Base-by-base conservation (phyloP, 139 green algal genomes). In the Coelastrella sp. region DNA sequence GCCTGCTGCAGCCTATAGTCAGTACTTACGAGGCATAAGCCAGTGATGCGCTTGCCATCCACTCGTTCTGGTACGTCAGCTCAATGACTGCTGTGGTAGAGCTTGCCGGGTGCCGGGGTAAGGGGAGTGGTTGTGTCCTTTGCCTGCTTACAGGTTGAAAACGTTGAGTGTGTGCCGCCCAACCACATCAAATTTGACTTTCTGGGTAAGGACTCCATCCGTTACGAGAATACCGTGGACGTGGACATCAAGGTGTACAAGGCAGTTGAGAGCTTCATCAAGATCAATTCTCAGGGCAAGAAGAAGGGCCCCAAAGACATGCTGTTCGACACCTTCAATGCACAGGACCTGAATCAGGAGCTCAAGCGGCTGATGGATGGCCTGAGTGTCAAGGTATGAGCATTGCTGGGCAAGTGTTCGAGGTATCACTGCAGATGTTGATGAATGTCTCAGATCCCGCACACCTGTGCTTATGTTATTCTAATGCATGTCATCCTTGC, bases 151-250 rank as follows among this genome's bases (percentile, higher is more conserved):
- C 92, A 98, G 96, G 92, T 95, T 17, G 97, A 98, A 88, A 98
- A 99, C 82, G 93, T 99, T 68, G 95, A 98, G 81, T 91, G 93
- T 63, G 35, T 98, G 17, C 83, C 90, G 6, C 92, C 92, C 14
- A 93, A 95, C 92, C 89, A 94, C 75, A 97, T 99, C 93, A 96
- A 97, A 90, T 99, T 99, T 88, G 98, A 99, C 94, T 99, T 99
- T 94, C 93, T 99, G 92, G 98, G 98, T 93, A 99, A 99, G 94
- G 98, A 99, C 92, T 99, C 96, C 78, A 99, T 99, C 85, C 95
- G 96, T 49, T 99, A 99, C 90, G 96, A 99, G 90, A 99, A 99
- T 92, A 95, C 94, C 7, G 97, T 99, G 70, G 95, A 97, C 75
- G 97, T 99, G 57, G 92, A 99, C n/a, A 24, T 75, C 63, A 59